Conservation (phyloP, 2,329 filamentous ascomycete genomes). For the Clarireedia hainanense region DNA sequence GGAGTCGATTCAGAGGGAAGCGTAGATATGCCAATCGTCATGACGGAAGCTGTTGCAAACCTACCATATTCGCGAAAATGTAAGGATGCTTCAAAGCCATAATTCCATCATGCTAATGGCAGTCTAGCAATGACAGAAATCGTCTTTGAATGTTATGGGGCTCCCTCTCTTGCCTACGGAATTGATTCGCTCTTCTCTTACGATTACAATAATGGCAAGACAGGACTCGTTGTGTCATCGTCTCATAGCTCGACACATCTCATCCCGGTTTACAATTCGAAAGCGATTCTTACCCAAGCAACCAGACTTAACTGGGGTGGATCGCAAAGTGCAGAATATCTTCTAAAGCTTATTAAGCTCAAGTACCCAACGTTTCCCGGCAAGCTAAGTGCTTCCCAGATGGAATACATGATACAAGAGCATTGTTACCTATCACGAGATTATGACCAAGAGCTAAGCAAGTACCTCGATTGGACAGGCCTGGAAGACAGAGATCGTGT, state of each 20-base stretch:
- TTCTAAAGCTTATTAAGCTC: slow-evolving; percentile 78
- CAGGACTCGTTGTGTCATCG: slow-evolving; percentile 83
- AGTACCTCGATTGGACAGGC: slow-evolving; percentile 83
- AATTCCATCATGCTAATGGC: slow-evolving; percentile 23
- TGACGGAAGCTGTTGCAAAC: slow-evolving; percentile 94
- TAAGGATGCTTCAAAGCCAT: slow-evolving; percentile 37
- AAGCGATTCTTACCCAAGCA: slow-evolving; percentile 75
- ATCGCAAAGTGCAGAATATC: slow-evolving; percentile 80
- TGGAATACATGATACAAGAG: slow-evolving; percentile 77
- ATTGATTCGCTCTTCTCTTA: slow-evolving; percentile 97
- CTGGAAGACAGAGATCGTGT: slow-evolving; percentile 83
- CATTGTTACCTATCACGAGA: slow-evolving; percentile 85
- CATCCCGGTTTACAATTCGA: slow-evolving; percentile 84
- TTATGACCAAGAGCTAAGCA: slow-evolving; percentile 69
- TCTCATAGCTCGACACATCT: slow-evolving; percentile 92
- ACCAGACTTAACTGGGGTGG: slow-evolving; percentile 94
- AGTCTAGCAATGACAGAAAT: slow-evolving; percentile 87
- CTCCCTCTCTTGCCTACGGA: slow-evolving; percentile 83
- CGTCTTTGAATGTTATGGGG: slow-evolving; percentile 90
- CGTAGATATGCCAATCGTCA: slow-evolving; percentile 80
- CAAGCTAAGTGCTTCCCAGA: slow-evolving; percentile 78
- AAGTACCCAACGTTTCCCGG: slow-evolving; percentile 89
- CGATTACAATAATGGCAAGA: slow-evolving; percentile 73
- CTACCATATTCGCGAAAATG: slow-evolving; percentile 81
- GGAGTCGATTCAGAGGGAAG: slow-evolving; percentile 73